Evolutionary conservation across 805 yeast genomes (phyloP), one percentile per base, ranked within the genome.

Genomic region (Citeromyces matritensis): DNA sequence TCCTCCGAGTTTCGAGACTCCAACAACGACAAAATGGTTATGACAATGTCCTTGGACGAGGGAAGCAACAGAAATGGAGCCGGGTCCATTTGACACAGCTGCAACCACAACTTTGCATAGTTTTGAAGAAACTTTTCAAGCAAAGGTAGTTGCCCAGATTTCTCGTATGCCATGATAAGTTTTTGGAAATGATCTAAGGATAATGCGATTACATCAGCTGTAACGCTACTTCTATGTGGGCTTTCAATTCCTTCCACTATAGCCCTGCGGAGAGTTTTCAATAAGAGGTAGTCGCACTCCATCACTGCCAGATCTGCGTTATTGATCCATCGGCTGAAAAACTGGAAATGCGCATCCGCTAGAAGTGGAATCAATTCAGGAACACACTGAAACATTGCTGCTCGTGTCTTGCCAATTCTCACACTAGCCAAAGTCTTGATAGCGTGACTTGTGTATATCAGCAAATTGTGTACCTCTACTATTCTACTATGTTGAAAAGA

Each of bases 351-450:
- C 31, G 75, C 54, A 35, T 70, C 65, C 15, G 74, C 65, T 25
- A 84, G 48, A 2, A 69, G 55, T 0, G 78, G 73, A 7, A 76
- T 61, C 2, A 86, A 52, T 3, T 69, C 50, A 0, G 83, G 82
- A 0, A 81, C 67, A 37, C 79, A 73, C 30, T 69, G 58, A 47
- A 79, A 91, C 68, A 85, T 63, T 1, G 84, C 82, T 14, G 75
- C 74, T 42, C 81, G 67, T 3, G 88, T 72, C 38, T 83, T 67
- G 5, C 97, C 97, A 24, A 88, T 81, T 41, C 86, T 62, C 1
- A 86, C 85, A 34, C 77, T 57, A 1, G 86, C 65, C 15, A 88
- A 52, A 3, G 68, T 60, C 51, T 91, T 91, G 39, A 86, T 63
- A 3, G 82, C 63, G 48, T 85, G 94, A 49, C 83, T 83, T 33